phyloP scores from a whole-genome alignment of 148 eudicot species.

The Camellia lanceoleosa region DNA sequence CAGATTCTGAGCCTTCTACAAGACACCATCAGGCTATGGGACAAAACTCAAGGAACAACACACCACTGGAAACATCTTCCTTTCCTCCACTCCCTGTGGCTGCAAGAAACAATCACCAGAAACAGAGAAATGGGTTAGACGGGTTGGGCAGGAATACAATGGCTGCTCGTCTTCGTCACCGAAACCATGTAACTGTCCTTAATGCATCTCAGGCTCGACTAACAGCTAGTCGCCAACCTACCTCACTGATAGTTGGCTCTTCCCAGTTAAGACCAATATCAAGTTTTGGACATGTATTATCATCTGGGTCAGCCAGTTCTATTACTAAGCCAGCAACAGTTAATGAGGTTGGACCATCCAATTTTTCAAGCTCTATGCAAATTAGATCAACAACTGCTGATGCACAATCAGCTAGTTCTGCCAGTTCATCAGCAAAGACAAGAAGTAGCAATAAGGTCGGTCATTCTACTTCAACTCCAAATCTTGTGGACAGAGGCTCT shows the following conservation, averaged over 20 bases:
- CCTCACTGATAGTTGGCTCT: constrained; percentile 5
- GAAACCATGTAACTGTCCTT: constrained; percentile 30
- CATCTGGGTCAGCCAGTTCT: constrained; percentile 25
- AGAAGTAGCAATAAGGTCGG: constrained; percentile 33
- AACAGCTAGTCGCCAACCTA: constrained; percentile 24
- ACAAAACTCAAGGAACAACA: constrained; percentile 34
- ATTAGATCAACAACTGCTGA: constrained; percentile 23
- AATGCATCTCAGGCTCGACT: constrained; percentile 45
- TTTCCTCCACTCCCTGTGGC: constrained; percentile 69
- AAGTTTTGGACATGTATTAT: constrained; percentile 22
- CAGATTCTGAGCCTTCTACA: constrained; percentile 54
- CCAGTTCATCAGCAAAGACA: constrained; percentile 32
- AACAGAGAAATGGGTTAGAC: constrained; percentile 32
- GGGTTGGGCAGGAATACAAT: constrained; percentile 46
- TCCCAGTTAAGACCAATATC: constrained; percentile 24
- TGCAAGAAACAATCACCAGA: constrained; percentile 47
- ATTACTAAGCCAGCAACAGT: constrained; percentile 22
- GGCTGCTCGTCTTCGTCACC: constrained; percentile 64
- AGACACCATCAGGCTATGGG: constrained; percentile 65
- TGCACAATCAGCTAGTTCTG: constrained; percentile 33
- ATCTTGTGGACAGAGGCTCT: constrained; percentile 32
- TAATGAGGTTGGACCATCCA: constrained; percentile 36
- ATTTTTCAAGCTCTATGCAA: constrained; percentile 40
- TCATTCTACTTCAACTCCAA: constrained; percentile 68
- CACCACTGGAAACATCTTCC: constrained; percentile 47